Evolutionary conservation across 495 filamentous ascomycete genomes (phyloP), one percentile per base, ranked within the genome.

Genomic region (Aspergillus nidulans): DNA sequence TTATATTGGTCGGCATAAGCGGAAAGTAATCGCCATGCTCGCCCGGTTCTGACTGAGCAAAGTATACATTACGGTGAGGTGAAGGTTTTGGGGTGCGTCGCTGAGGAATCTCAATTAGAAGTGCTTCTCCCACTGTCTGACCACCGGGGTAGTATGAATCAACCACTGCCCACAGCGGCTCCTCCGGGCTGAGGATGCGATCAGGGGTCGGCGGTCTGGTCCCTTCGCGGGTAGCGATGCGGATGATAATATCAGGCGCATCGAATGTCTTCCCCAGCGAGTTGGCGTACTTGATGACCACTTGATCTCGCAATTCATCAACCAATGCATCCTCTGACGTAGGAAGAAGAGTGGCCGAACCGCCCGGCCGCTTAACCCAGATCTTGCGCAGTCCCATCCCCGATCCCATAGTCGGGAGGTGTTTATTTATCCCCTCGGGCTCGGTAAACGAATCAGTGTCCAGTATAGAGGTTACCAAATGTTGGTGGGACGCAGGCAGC

Each of bases 241-340:
- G 81, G 50, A 97, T 75, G 23, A 77, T 79, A 34, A 92, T 78
- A 69, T 98, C 94, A 19, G 94, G 95, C 15, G 94, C 77, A 73
- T 98, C 94, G 62, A 90, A 97, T 21, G 77, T 87, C 62, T 83
- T 84, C 7, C 92, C 95, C 25, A 98, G 74, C 8, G 91, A 92
- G 70, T 98, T 98, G 47, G 82, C 84, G 67, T 97, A 98, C 73
- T 96, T 97, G 59, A 81, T 83, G 59, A 98, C 74, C 23, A 97
- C 91, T 80, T 91, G 82, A 60, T 97, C 95, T 52, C 92, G 85
- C 49, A 95, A 85, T 73, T 97, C 95, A 64, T 98, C 94, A 18
- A 97, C 94, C 69, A 98, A 68, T 61, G 95, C 89, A 63, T 96
- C 90, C 63, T 92, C 88, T 55, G 82, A 77, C 58, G 95, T 88